Evolutionary conservation across 1,139 yeast genomes (phyloP), one percentile per base, ranked within the genome.

Genomic region (Yamadazyma atlantica): DNA sequence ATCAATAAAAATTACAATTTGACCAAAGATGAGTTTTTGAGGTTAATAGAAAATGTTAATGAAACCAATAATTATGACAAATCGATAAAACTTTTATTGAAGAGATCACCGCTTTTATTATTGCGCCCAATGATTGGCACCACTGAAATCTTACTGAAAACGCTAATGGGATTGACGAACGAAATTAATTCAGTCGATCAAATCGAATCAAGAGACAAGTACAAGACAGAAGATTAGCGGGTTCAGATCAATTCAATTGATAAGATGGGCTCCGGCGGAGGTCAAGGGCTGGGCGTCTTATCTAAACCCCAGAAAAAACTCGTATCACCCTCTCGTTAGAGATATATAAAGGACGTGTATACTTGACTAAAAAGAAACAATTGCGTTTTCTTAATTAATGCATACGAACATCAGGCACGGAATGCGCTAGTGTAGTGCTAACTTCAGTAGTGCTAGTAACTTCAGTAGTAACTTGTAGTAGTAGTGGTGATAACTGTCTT

Each of bases 91-190:
- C 80, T 86, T 0, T 69, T 88, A n/a, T 80, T 85, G 21, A 78
- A 76, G 47, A 87, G 85, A 1, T 80, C 95, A 1, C 97, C 97
- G 0, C 77, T 87, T 16, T 82, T 89, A 7, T 60, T 90, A 13
- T 73, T 90, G 2, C 63, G 97, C 34, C 97, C 97, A 1, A 74
- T 88, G 52, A 89, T 90, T 48, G 97, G 97, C 1, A 89, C 96
- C 0, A 86, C 97, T 0, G 97, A 89, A 55, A 95, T 95, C 0
- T 71, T 90, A 3, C 84, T 92, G 15, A 85, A 81, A 53, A 76
- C 96, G 0, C 65, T 90, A 39, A 74, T 88, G 66, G 97, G 97
- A 1, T 72, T 90, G 7, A 81, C 90, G 30, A 89, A 89, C 55
- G 85, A 83, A 45, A 66, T 89, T 31, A 92, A 86, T 55, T 85